A percentile compares a stretch with the other conserved stretches of the same genome.
Evolutionary conservation across 129 eudicot species (phyloP).

Genomic region (Oenanthe sinensis): DNA sequence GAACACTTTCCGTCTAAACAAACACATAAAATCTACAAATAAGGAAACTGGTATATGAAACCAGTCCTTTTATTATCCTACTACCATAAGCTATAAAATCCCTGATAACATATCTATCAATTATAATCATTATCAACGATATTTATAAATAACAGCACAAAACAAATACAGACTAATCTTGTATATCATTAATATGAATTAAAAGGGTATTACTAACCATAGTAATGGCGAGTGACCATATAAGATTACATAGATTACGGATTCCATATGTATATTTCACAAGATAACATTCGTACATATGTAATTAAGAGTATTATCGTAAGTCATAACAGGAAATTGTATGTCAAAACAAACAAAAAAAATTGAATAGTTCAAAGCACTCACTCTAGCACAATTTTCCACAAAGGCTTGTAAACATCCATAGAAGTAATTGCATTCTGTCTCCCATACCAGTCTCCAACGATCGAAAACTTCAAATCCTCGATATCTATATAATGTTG

Average conservation of each 20-base stretch:
- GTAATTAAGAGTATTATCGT: not conserved
- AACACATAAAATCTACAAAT: not conserved
- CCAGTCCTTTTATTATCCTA: not conserved
- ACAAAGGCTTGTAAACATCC: constrained; percentile 56
- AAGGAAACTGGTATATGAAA: too few species aligned
- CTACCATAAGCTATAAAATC: not conserved
- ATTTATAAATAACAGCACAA: not conserved
- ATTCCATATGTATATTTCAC: not conserved
- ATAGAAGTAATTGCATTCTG: constrained; percentile 47
- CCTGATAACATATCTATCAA: not conserved
- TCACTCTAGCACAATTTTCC: constrained; percentile 53
- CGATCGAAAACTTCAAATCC: constrained; percentile 42
- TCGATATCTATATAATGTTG: constrained; percentile 29
- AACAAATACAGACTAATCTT: not conserved
- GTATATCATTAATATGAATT: not conserved
- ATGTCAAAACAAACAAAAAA: not conserved
- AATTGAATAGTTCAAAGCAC: constrained; percentile 17
- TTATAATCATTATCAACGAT: not conserved
- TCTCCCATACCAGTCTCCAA: constrained; percentile 44
- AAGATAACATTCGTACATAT: not conserved
- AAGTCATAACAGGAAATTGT: not conserved
- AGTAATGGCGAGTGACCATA: not conserved
- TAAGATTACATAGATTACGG: not conserved
- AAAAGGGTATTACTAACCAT: not conserved
- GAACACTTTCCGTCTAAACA: not conserved